A percentile compares a stretch with the other conserved stretches of the same genome.
Evolutionary conservation across 805 yeast genomes (phyloP).

Genomic region (Hanseniaspora jakobsenii): DNA sequence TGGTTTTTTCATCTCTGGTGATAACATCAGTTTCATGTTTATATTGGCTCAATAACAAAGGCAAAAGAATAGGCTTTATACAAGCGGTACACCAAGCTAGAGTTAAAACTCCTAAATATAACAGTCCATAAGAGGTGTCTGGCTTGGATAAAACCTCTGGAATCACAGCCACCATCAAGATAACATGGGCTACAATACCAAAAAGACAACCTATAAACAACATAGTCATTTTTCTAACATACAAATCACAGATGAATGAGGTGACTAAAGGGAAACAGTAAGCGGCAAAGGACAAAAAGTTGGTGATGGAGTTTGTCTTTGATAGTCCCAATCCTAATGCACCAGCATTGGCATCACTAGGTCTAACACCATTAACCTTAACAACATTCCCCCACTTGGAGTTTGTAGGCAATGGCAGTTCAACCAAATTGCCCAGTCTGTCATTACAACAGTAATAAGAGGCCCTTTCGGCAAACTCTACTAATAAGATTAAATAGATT

Average conservation of each 20-base stretch:
- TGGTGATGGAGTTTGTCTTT: constrained; percentile 60
- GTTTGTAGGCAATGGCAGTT: constrained; percentile 34
- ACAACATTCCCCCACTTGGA: constrained; percentile 26
- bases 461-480: constrained; percentile 72
- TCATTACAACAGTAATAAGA: constrained; percentile 69
- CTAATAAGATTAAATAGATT: constrained; percentile 44
- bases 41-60: constrained; percentile 61
- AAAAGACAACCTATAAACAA: constrained; percentile 48
- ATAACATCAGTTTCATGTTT: constrained; percentile 50
- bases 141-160: constrained; percentile 41
- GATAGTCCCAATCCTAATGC: constrained; percentile 47
- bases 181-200: constrained; percentile 50
- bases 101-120: constrained; percentile 32
- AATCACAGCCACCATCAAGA: constrained; percentile 57
- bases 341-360: constrained; percentile 31
- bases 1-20: constrained; percentile 35
- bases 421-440: constrained; percentile 71
- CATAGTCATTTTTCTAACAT: constrained; percentile 59
- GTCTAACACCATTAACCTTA: constrained; percentile 11
- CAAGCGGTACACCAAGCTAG: constrained; percentile 74
- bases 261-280: constrained; percentile 70
- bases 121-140: constrained; percentile 52
- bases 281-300: constrained; percentile 72
- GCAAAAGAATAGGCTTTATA: constrained; percentile 58
- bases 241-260: constrained; percentile 64